These are phyloP conservation scores for Trichoderma sp. DNA, from an alignment of 2,329 filamentous ascomycete genomes.

Conservation along the genomic window DNA sequence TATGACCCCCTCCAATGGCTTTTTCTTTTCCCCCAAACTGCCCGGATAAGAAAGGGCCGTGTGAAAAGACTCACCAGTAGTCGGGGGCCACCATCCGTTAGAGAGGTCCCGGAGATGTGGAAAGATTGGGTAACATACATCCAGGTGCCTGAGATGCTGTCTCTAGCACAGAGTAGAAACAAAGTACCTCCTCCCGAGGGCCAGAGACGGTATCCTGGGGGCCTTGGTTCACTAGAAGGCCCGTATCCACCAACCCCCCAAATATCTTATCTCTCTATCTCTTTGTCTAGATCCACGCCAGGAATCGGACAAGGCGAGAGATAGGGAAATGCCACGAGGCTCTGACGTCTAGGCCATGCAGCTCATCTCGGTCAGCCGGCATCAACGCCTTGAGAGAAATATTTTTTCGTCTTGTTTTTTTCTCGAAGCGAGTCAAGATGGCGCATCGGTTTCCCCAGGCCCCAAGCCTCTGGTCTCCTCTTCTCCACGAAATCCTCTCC, in stretches of 20 bases:
- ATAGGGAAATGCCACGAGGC: background rate
- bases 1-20: slow-evolving; percentile 13
- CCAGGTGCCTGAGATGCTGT: background rate
- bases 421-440: background rate
- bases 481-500: slow-evolving; percentile 24
- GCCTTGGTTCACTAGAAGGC: background rate
- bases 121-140: slow-evolving; percentile 17
- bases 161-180: background rate
- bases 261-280: slow-evolving; percentile 21
- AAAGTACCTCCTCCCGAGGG: background rate
- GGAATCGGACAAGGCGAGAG: background rate
- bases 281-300: slow-evolving; percentile 14
- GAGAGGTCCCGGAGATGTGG: slow-evolving; percentile 24
- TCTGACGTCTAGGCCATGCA: background rate
- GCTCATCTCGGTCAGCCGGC: background rate
- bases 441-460: background rate
- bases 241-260: slow-evolving; percentile 25
- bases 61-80: slow-evolving; percentile 6
- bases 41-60: background rate
- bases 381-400: background rate
- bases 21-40: background rate
- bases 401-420: background rate
- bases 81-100: background rate
- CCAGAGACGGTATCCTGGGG: background rate
- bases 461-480: background rate